A percentile compares a stretch with the other conserved stretches of the same genome.
phyloP scores from a whole-genome alignment of 208 protist species.

The Wallacemonas sp. region DNA sequence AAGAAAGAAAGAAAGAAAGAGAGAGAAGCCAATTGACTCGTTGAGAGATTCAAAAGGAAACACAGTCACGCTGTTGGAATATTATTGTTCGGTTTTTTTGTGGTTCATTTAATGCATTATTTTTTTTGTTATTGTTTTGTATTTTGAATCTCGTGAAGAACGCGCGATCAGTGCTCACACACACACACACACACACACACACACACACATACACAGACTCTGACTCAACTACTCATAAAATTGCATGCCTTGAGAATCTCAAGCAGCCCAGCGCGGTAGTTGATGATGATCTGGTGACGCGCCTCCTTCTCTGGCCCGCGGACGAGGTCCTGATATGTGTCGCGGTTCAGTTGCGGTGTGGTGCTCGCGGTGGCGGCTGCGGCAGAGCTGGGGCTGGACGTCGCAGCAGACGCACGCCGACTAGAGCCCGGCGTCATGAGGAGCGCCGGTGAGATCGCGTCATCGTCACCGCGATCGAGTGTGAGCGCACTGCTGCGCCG shows the following conservation, averaged over 20 bases:
- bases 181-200: no score
- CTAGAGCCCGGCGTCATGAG: not conserved
- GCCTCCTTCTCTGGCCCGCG: constrained; percentile 10
- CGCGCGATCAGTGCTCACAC: no score
- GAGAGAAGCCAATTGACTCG: not conserved
- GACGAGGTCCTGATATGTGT: not conserved
- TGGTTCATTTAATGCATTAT: not conserved
- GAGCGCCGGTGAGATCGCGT: no score
- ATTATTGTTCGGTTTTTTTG: no score
- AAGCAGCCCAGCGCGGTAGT: constrained; percentile 10
- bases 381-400: not conserved
- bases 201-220: not conserved
- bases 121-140: not conserved
- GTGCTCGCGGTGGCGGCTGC: not conserved
- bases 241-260: constrained; percentile 12
- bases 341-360: not conserved
- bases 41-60: not conserved
- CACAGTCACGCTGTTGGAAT: no score
- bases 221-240: not conserved
- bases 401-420: constrained; percentile 1
- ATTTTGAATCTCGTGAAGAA: not conserved
- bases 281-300: constrained; percentile 2
- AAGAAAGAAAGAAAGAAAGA: constrained; percentile 9
- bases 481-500: not conserved
- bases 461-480: no score